phyloP scores from a whole-genome alignment of 1,139 yeast species.

The Suhomyces maxii region DNA sequence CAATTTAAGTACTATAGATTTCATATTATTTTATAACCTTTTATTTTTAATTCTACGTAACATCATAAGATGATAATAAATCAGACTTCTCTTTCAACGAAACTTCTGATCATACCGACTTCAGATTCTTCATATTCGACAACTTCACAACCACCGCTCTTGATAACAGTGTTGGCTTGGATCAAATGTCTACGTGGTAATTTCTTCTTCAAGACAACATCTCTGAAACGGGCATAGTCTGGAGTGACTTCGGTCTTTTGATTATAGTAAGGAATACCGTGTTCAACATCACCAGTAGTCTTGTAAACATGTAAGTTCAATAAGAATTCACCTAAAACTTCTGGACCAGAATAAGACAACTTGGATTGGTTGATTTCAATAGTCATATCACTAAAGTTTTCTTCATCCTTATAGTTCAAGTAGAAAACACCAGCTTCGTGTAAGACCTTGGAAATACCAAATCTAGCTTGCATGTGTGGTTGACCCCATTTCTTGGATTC shows the following conservation, averaged over 20 bases:
- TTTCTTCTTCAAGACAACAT: slow-evolving; percentile 66
- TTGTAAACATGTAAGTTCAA: slow-evolving; percentile 74
- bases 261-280: slow-evolving; percentile 62
- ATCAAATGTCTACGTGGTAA: slow-evolving; percentile 81
- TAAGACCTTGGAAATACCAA: slow-evolving; percentile 75
- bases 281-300: slow-evolving; percentile 67
- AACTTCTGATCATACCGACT: slow-evolving; percentile 76
- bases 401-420: slow-evolving; percentile 48
- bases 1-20: neutral
- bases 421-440: slow-evolving; percentile 66
- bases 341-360: slow-evolving; percentile 67
- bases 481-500: slow-evolving; percentile 83
- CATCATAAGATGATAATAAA: neutral
- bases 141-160: slow-evolving; percentile 47
- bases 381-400: slow-evolving; percentile 56
- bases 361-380: slow-evolving; percentile 59
- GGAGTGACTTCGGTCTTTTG: slow-evolving; percentile 67
- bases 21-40: too few relatives aligned
- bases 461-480: slow-evolving; percentile 94
- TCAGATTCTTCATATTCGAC: slow-evolving; percentile 75
- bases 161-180: slow-evolving; percentile 69
- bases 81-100: slow-evolving; percentile 56
- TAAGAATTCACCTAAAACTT: slow-evolving; percentile 71
- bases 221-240: slow-evolving; percentile 65
- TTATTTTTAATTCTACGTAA: neutral